A percentile compares a stretch with the other conserved stretches of the same genome.
Conservation (phyloP, 2,329 filamentous ascomycete species). For the Alternaria rosae region DNA sequence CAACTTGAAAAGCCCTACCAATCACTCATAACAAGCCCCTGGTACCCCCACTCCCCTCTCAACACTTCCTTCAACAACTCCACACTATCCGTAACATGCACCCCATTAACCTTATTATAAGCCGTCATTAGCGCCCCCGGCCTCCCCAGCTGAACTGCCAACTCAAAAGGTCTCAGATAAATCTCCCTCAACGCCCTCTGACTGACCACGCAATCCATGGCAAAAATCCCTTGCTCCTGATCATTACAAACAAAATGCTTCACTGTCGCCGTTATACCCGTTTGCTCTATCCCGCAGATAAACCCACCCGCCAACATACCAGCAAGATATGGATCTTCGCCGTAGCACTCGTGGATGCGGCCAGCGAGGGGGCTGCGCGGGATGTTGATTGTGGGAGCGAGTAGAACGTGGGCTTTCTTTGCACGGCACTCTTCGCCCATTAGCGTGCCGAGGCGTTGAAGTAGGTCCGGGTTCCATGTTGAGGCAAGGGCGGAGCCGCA, state of each 20-base stretch:
- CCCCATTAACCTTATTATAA: conserved; percentile 25
- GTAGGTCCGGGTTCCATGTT: not conserved
- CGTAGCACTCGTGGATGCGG: conserved; percentile 19
- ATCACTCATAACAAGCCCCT: conserved; percentile 49
- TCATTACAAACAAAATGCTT: conserved; percentile 76
- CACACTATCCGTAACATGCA: conserved; percentile 41
- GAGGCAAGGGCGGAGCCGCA: not conserved
- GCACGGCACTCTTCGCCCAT: conserved; percentile 35
- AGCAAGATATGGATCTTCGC: conserved; percentile 18
- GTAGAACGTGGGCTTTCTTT: conserved; percentile 14
- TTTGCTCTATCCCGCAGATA: conserved; percentile 56
- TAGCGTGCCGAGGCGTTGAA: not conserved
- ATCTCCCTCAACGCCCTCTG: conserved; percentile 63
- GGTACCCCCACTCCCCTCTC: conserved; percentile 53
- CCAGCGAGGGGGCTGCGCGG: conserved; percentile 18
- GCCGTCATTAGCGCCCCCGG: conserved; percentile 63
- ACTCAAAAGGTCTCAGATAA: conserved; percentile 63
- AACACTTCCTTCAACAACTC: conserved; percentile 55
- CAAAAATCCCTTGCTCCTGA: conserved; percentile 68
- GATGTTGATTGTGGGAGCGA: conserved; percentile 41
- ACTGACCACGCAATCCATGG: conserved; percentile 64
- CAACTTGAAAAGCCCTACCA: too few relatives aligned
- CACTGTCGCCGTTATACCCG: conserved; percentile 11
- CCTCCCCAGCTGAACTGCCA: conserved; percentile 66
- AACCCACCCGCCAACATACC: conserved; percentile 6